phyloP scores from a whole-genome alignment of 2,329 filamentous ascomycete species.

The Aspergillus ochraceoroseus region DNA sequence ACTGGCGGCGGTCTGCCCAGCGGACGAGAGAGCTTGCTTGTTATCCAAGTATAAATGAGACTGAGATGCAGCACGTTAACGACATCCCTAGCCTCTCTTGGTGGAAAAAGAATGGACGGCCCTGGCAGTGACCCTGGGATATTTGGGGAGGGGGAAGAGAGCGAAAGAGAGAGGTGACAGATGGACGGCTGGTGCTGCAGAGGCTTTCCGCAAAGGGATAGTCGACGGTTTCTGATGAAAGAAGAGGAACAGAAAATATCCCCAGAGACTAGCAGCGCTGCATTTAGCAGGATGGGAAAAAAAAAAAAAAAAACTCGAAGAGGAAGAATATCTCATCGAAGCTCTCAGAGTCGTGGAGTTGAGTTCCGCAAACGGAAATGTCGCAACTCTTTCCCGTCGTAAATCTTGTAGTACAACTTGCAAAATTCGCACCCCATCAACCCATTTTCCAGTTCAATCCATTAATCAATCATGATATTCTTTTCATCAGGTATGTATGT shows the following conservation, averaged over 20 bases:
- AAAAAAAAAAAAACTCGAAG: too few species aligned
- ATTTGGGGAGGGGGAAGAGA: background rate
- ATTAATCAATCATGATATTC: conserved; percentile 1
- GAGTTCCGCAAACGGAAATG: conserved; percentile 13
- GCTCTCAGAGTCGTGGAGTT: background rate
- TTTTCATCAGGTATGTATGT: conserved; percentile 12
- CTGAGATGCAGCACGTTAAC: conserved; percentile 1
- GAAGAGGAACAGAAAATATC: too few species aligned
- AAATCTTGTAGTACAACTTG: too few species aligned
- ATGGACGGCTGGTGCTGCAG: conserved; percentile 1
- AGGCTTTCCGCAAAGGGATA: conserved; percentile 10
- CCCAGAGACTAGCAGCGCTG: too few species aligned
- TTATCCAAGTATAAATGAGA: conserved; percentile 14
- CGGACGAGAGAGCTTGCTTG: conserved; percentile 5
- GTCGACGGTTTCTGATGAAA: conserved; percentile 1
- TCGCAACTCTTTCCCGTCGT: too few species aligned
- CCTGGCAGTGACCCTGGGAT: background rate
- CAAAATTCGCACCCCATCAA: too few species aligned
- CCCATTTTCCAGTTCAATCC: too few species aligned
- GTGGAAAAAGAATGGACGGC: conserved; percentile 2
- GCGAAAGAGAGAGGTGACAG: background rate
- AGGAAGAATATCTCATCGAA: background rate
- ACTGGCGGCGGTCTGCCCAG: conserved; percentile 5
- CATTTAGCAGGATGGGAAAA: too few species aligned
- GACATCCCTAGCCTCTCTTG: conserved; percentile 11